Conservation (phyloP, 1,284 basidiomycete species). For the Microbotryum scabiosae region DNA sequence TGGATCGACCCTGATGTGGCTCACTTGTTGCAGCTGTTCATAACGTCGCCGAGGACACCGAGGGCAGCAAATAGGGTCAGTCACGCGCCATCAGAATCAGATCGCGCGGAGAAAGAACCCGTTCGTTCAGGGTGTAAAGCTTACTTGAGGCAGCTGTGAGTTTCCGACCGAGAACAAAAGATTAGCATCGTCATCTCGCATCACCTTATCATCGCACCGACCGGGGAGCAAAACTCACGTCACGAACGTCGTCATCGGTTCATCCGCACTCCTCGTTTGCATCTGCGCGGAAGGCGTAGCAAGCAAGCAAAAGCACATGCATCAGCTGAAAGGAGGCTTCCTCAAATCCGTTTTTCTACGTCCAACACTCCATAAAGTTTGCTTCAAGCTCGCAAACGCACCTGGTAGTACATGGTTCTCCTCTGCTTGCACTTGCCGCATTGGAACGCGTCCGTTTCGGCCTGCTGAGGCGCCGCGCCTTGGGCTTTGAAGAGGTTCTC, state of each 20-base stretch:
- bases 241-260: conserved; percentile 74
- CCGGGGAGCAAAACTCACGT: conserved; percentile 45
- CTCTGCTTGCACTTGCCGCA: conserved; percentile 76
- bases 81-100: neutral
- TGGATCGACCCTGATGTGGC: conserved; percentile 6
- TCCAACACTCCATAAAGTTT: neutral
- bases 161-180: conserved; percentile 45
- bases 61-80: neutral
- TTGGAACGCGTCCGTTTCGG: conserved; percentile 97
- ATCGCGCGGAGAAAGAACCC: conserved; percentile 1
- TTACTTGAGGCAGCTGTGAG: conserved; percentile 54
- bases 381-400: conserved; percentile 3
- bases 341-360: neutral
- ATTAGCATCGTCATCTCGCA: neutral
- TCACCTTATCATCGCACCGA: neutral
- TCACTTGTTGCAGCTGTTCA: neutral
- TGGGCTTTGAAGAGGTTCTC: conserved; percentile 88
- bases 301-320: neutral
- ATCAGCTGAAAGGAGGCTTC: neutral
- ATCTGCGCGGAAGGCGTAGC: conserved; percentile 42
- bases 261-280: conserved; percentile 88
- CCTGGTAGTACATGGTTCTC: conserved; percentile 82
- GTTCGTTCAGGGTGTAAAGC: conserved; percentile 6
- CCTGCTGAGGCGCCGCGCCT: conserved; percentile 68
- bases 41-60: too few relatives aligned